These are phyloP conservation scores for Candida insectorum DNA, from an alignment of 805 yeast genomes.

Conservation along the genomic window DNA sequence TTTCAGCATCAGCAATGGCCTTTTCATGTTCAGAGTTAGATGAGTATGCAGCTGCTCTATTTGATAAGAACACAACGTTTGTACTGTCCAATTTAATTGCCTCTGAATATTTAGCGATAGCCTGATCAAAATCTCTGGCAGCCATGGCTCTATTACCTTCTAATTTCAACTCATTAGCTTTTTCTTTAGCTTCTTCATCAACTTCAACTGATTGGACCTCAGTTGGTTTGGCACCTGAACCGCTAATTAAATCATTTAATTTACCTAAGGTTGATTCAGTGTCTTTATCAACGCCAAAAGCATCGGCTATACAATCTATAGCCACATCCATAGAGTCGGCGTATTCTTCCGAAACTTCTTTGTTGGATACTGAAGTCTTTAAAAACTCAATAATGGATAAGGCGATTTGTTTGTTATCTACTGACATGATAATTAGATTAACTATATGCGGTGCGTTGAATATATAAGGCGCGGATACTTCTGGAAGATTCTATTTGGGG, in stretches of 20 bases:
- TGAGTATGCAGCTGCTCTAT: constrained; percentile 95
- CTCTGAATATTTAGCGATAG: constrained; percentile 73
- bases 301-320: constrained; percentile 85
- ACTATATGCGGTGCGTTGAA: too few relatives aligned
- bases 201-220: constrained; percentile 21
- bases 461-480: neutral
- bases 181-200: constrained; percentile 54
- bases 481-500: neutral
- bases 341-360: constrained; percentile 71
- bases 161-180: constrained; percentile 80
- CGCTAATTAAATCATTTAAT: constrained; percentile 43
- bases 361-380: constrained; percentile 52
- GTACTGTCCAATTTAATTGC: constrained; percentile 69
- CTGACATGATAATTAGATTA: constrained; percentile 32
- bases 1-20: constrained; percentile 81
- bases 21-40: constrained; percentile 68
- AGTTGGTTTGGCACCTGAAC: constrained; percentile 16
- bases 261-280: constrained; percentile 41
- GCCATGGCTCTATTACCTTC: constrained; percentile 93
- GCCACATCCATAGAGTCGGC: constrained; percentile 91
- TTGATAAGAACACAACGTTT: constrained; percentile 84
- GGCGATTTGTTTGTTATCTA: constrained; percentile 63
- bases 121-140: constrained; percentile 61
- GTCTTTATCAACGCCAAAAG: constrained; percentile 65
- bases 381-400: constrained; percentile 73